phyloP scores from a whole-genome alignment of 2,329 filamentous ascomycete genomes.

The Annulohypoxylon truncatum region DNA sequence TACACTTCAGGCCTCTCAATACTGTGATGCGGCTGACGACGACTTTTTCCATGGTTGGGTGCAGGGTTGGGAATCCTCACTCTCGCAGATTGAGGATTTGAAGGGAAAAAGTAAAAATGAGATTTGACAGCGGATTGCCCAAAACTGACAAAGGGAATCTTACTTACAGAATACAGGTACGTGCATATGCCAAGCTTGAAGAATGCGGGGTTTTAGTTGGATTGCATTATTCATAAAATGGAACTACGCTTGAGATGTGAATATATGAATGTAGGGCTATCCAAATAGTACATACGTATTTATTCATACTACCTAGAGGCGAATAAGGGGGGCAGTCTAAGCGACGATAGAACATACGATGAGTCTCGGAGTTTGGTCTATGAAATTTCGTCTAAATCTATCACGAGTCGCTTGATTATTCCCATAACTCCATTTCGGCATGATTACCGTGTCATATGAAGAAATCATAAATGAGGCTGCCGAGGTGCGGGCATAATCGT shows the following conservation, averaged over 20 bases:
- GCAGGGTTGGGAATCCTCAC: constrained; percentile 32
- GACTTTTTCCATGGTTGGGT: constrained; percentile 19
- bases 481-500: constrained; percentile 5
- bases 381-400: neutral
- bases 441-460: neutral
- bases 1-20: constrained; percentile 8
- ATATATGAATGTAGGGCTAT: neutral
- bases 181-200: constrained; percentile 26
- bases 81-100: constrained; percentile 12
- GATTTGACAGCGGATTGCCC: constrained; percentile 18
- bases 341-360: neutral
- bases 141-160: constrained; percentile 4
- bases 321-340: neutral
- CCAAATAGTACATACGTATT: neutral
- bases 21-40: constrained; percentile 36
- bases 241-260: neutral
- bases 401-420: neutral
- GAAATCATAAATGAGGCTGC: neutral
- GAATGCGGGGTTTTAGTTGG: constrained; percentile 37
- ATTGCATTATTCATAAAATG: constrained; percentile 4
- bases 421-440: neutral
- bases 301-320: neutral
- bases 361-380: neutral
- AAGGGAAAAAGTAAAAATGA: neutral
- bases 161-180: constrained; percentile 3